phyloP scores from a whole-genome alignment of 257 asterid species.

The Penstemon davidsonii region DNA sequence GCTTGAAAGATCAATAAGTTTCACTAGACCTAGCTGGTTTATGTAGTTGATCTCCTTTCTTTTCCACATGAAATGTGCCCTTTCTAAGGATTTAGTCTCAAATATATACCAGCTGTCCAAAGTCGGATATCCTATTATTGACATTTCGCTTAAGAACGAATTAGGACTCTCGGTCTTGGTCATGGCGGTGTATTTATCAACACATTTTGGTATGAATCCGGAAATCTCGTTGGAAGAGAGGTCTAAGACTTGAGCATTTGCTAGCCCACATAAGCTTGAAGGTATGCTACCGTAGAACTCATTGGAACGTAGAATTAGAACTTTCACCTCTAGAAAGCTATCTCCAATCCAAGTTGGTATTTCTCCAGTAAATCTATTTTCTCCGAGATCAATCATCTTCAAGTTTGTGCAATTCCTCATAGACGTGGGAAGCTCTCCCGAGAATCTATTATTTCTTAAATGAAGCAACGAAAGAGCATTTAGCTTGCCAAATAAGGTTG shows the following conservation, averaged over 20 bases:
- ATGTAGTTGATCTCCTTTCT: neutral
- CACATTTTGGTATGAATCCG: too few species aligned
- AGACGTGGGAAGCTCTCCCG: slow-evolving; percentile 27
- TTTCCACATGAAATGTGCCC: neutral
- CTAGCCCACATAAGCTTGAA: slow-evolving; percentile 8
- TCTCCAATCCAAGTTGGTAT: slow-evolving; percentile 28
- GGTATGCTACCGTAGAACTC: slow-evolving; percentile 16
- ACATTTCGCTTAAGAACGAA: too few species aligned
- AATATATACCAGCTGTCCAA: too few species aligned
- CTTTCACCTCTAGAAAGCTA: neutral
- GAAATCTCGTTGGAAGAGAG: slow-evolving; percentile 26
- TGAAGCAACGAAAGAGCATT: neutral
- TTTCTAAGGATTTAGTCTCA: too few species aligned
- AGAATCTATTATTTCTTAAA: slow-evolving; percentile 18
- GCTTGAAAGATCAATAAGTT: slow-evolving; percentile 13
- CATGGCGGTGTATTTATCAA: too few species aligned
- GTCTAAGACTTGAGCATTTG: slow-evolving; percentile 25
- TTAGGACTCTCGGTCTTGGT: too few species aligned
- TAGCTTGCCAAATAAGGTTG: slow-evolving; percentile 7
- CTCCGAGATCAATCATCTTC: slow-evolving; percentile 10
- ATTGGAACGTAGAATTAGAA: slow-evolving; percentile 9
- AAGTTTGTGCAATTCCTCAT: slow-evolving; percentile 19
- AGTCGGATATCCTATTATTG: too few species aligned
- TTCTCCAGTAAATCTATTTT: slow-evolving; percentile 16
- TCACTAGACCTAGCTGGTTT: neutral